Conservation (phyloP, 1,284 basidiomycete genomes). For the Meira miltonrushii region DNA sequence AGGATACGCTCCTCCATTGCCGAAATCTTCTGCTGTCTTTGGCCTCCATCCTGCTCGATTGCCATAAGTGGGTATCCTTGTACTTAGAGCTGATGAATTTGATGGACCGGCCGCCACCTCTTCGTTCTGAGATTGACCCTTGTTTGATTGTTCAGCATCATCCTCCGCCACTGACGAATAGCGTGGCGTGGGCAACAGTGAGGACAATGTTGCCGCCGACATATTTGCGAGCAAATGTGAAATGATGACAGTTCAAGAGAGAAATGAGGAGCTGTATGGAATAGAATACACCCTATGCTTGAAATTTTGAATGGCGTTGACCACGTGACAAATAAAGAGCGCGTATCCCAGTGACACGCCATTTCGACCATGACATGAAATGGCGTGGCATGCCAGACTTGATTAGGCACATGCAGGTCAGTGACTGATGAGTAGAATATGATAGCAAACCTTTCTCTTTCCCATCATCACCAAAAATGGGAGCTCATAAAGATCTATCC, state of each 20-base stretch:
- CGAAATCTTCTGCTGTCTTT: slow-evolving; percentile 72
- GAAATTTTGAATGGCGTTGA: too few relatives aligned
- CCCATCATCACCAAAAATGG: too few relatives aligned
- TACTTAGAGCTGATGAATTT: slow-evolving; percentile 1
- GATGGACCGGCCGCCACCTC: slow-evolving; percentile 12
- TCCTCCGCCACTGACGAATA: slow-evolving; percentile 9
- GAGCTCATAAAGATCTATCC: too few relatives aligned
- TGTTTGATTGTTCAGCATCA: slow-evolving; percentile 12
- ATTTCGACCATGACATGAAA: too few relatives aligned
- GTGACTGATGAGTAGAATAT: too few relatives aligned
- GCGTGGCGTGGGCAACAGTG: slow-evolving; percentile 29
- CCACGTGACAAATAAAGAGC: too few relatives aligned
- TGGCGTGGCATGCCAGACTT: too few relatives aligned
- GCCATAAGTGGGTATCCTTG: slow-evolving; percentile 69
- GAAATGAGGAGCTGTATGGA: neutral
- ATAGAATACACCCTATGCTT: too few relatives aligned
- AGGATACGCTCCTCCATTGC: slow-evolving; percentile 89
- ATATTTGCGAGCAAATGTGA: slow-evolving; percentile 7
- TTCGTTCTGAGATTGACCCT: slow-evolving; percentile 16
- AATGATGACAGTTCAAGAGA: neutral
- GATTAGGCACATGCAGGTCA: too few relatives aligned
- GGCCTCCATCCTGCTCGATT: slow-evolving; percentile 83
- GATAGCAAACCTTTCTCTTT: too few relatives aligned
- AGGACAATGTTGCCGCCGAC: slow-evolving; percentile 27
- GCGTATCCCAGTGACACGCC: too few relatives aligned